Percentiles rank a stretch among this genome's conserved stretches.
phyloP scores from a whole-genome alignment of 768 basidiomycete species.

The Lactifluus piperatus region DNA sequence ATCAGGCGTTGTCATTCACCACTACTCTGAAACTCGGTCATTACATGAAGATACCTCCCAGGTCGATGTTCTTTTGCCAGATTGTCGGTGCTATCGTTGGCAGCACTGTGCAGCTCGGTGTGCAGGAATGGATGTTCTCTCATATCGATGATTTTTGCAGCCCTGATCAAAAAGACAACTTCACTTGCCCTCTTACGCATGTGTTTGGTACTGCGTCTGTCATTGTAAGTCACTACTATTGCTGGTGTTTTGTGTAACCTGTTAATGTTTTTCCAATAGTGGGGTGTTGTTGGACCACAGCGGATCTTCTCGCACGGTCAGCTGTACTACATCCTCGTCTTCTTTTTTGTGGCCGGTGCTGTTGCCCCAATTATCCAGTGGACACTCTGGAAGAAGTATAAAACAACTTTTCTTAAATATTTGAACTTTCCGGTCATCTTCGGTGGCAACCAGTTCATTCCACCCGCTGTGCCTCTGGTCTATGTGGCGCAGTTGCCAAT shows the following conservation, averaged over 20 bases:
- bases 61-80: too few species aligned
- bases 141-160: conserved; percentile 34
- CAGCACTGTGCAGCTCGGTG: conserved; percentile 31
- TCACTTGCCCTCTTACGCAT: conserved; percentile 20
- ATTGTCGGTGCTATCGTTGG: too few species aligned
- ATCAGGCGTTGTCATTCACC: not conserved
- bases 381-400: conserved; percentile 28
- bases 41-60: not conserved
- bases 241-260: too few species aligned
- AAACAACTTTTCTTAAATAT: conserved; percentile 36
- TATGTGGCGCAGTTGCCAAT: conserved; percentile 31
- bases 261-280: not conserved
- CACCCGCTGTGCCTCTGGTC: too few species aligned
- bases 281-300: not conserved
- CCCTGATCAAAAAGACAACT: conserved; percentile 33
- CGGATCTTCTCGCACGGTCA: not conserved
- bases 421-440: conserved; percentile 47
- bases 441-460: conserved; percentile 31
- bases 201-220: conserved; percentile 39
- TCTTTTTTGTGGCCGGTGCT: conserved; percentile 66
- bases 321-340: conserved; percentile 33
- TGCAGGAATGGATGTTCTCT: conserved; percentile 37
- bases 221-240: not conserved
- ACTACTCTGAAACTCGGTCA: not conserved
- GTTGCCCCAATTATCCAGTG: conserved; percentile 49